Conservation (phyloP, 352 stramenopile genomes). For the Globisporangium radiosum region DNA sequence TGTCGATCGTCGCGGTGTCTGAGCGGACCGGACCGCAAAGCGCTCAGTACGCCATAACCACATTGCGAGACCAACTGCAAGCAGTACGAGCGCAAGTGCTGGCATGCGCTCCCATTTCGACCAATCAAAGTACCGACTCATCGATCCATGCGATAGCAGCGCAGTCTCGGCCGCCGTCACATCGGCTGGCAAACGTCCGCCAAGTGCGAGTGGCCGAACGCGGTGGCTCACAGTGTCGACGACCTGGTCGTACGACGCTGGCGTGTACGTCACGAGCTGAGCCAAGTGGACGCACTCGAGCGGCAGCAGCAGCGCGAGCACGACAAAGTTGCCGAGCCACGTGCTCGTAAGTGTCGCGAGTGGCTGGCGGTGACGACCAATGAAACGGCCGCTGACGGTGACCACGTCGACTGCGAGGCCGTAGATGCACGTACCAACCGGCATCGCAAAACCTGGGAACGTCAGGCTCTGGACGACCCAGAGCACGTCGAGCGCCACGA, state of each 20-base stretch:
- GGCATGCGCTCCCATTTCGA: no score
- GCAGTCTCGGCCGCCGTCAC: conserved; percentile 5
- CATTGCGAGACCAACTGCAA: conserved; percentile 12
- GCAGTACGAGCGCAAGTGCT: conserved; percentile 21
- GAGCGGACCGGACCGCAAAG: background rate
- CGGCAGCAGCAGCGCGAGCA: conserved; percentile 39
- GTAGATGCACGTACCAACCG: no score
- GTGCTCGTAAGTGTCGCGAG: conserved; percentile 4
- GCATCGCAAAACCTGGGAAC: no score
- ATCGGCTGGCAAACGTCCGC: conserved; percentile 5
- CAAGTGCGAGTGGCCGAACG: conserved; percentile 10
- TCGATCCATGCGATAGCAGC: no score
- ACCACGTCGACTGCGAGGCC: no score
- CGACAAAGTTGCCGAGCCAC: conserved; percentile 40
- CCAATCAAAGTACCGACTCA: no score
- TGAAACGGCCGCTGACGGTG: no score
- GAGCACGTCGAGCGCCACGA: no score
- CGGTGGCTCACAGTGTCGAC: conserved; percentile 20
- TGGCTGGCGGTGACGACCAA: no score
- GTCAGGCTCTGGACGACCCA: no score
- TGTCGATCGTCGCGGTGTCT: no score
- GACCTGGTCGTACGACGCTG: conserved; percentile 24
- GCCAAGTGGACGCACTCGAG: conserved; percentile 32
- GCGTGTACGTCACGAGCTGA: conserved; percentile 35
- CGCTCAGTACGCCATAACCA: conserved; percentile 36